Conservation (phyloP, 1,284 basidiomycete genomes). For the Ustilago loliicola region DNA sequence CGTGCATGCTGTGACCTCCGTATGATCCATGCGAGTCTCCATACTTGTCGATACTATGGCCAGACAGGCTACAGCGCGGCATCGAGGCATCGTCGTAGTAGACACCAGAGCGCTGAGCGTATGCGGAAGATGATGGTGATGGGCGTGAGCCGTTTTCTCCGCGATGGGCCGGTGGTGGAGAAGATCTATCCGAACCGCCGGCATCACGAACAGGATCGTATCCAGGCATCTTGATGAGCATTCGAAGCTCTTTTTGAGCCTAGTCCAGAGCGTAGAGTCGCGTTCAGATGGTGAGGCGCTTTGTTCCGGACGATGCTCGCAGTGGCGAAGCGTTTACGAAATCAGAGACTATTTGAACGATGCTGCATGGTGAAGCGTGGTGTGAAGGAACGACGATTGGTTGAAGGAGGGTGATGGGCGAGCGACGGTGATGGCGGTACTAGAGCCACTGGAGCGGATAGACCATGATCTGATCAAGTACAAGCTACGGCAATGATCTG, state of each 20-base stretch:
- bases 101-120: constrained; percentile 9
- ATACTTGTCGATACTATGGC: constrained; percentile 20
- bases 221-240: constrained; percentile 16
- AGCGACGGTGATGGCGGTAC: background rate
- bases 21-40: constrained; percentile 14
- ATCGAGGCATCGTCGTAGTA: constrained; percentile 9
- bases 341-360: background rate
- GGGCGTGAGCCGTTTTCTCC: constrained; percentile 19
- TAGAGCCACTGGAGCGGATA: background rate
- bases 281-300: background rate
- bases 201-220: constrained; percentile 46
- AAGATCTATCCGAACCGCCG: constrained; percentile 36
- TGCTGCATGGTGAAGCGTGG: constrained; percentile 17
- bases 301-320: background rate
- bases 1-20: constrained; percentile 16
- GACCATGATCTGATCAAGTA: background rate
- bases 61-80: constrained; percentile 19
- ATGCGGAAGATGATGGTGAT: constrained; percentile 23
- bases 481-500: background rate
- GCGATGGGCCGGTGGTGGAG: constrained; percentile 21
- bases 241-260: background rate
- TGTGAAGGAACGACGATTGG: background rate
- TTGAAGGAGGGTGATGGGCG: background rate
- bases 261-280: no score
- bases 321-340: background rate